phyloP scores from a whole-genome alignment of 345 rosid species.

The Eutrema yunnanense region DNA sequence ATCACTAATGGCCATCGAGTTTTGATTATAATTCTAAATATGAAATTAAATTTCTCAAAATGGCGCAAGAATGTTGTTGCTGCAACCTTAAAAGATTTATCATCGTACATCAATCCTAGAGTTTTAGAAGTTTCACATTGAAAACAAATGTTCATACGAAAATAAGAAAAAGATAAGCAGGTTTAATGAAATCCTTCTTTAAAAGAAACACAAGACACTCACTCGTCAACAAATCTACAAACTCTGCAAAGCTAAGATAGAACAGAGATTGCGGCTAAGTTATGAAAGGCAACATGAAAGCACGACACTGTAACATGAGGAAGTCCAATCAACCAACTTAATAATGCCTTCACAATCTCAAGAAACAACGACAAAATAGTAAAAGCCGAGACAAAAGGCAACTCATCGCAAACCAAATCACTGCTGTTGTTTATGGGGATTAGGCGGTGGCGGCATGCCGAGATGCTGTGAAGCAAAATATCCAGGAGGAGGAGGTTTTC shows the following conservation, averaged over 20 bases:
- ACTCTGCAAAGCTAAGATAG: neutral
- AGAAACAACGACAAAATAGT: neutral
- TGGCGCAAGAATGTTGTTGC: neutral
- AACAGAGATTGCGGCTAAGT: constrained; percentile 5
- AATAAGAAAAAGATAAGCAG: neutral
- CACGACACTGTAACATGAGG: constrained; percentile 14
- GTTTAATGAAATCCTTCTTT: neutral
- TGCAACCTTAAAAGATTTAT: neutral
- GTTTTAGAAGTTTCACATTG: neutral
- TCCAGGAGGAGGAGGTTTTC: no score
- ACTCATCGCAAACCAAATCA: constrained; percentile 42
- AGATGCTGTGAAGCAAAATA: constrained; percentile 66
- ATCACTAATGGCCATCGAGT: no score
- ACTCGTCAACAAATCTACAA: constrained; percentile 17
- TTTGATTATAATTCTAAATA: no score
- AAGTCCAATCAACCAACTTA: constrained; percentile 2
- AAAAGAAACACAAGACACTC: neutral
- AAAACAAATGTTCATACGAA: neutral
- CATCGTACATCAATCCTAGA: no score
- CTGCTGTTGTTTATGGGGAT: constrained; percentile 58
- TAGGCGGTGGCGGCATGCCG: constrained; percentile 82
- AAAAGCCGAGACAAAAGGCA: neutral
- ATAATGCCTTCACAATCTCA: constrained; percentile 13
- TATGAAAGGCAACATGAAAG: neutral
- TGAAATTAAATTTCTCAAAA: no score